Percentiles rank a stretch among this genome's conserved stretches.
Conservation (phyloP, 371 early-diverging fungal genomes). For the Mortierella sp. region DNA sequence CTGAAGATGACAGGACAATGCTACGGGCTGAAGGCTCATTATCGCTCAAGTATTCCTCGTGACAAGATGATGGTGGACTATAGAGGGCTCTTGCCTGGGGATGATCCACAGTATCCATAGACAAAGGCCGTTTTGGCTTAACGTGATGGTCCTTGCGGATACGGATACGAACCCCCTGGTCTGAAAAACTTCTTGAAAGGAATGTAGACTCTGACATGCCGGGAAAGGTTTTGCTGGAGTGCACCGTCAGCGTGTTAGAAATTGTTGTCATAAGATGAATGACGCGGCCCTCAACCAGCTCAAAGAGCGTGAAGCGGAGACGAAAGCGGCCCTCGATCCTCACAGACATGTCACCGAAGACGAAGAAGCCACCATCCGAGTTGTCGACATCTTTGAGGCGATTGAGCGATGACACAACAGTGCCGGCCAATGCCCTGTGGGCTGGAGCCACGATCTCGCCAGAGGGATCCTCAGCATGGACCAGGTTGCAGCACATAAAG, state of each 20-base stretch:
- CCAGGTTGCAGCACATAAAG: constrained; percentile 74
- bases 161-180: constrained; percentile 94
- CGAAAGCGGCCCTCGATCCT: constrained; percentile 91
- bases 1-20: no score
- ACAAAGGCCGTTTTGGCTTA: constrained; percentile 13
- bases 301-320: constrained; percentile 89
- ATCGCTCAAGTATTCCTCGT: no score
- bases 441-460: constrained; percentile 36
- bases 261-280: constrained; percentile 80
- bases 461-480: constrained; percentile 25
- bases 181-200: constrained; percentile 89
- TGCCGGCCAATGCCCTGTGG: constrained; percentile 66
- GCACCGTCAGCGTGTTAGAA: constrained; percentile 85
- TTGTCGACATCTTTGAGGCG: constrained; percentile 86
- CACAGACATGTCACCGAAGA: constrained; percentile 95
- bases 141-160: constrained; percentile 73
- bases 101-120: no score
- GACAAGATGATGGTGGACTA: no score
- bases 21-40: no score
- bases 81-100: no score
- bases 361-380: constrained; percentile 92
- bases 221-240: constrained; percentile 93
- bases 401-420: constrained; percentile 90
- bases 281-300: constrained; percentile 82
- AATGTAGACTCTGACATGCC: constrained; percentile 93